Evolutionary conservation across 345 rosid genomes (phyloP), one percentile per base, ranked within the genome.

Genomic region (Bruguiera gymnorhiza): DNA sequence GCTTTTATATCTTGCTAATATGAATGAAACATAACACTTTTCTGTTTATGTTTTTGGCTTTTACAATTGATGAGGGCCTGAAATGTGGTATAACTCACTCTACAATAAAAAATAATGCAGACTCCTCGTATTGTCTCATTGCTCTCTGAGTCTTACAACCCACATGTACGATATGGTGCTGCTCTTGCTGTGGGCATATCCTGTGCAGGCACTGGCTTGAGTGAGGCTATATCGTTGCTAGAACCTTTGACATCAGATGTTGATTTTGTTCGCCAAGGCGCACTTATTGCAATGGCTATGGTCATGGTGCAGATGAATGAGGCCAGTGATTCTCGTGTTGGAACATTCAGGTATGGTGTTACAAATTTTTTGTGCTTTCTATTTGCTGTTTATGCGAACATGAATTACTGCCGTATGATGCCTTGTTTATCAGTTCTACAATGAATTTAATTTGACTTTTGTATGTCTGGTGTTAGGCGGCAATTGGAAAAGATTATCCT

Each of bases 231-330:
- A 82, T 92, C 97, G 46, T 84, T 96, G 86, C 82, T 96, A 32
- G 99, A 96, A 84, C 99, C 97, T 62, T 85, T 96, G 70, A 96
- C 96, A n/a, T 92, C 96, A 58, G 98, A 96, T 82, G 98, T 92
- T 50, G 98, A 92, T 81, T 96, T 96, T 86, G 99, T 96, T 81
- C 96, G 98, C 61, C 99, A 96, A 89, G 98, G 99, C 81, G 99
- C 99, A 30, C 90, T 96, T 63, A 87, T 96, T 80, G 97, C 99
- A 52, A 92, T 92, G 99, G 97, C 99, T 52, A 96, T 96, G 99
- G 99, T 96, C 73, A 87, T 96, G 98, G 85, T 89, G 73, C 99
- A 96, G 85, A 84, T 84, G 64, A 96, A 90, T 71, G 97, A 90
- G 83, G 99, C 98, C 36, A 88, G 89, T 71, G 99, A 92, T 84